Conservation (phyloP, 2,329 filamentous ascomycete species). For the Pestalotiopsis sp. region DNA sequence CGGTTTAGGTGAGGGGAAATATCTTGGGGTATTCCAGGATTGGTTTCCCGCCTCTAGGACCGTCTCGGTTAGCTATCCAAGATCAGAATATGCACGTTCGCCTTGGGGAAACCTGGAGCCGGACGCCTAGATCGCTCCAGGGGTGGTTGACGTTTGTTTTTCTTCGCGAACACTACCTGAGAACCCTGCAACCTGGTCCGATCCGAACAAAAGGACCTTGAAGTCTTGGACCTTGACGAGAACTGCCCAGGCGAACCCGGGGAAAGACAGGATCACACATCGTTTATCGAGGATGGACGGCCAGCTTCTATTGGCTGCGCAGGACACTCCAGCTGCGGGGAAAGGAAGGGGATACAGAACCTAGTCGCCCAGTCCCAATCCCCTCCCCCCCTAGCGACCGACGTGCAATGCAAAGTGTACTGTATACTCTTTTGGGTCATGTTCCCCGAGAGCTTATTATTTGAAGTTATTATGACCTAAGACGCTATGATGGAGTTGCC, state of each 20-base stretch:
- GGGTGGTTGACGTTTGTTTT: neutral
- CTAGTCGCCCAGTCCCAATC: neutral
- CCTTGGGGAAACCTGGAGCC: neutral
- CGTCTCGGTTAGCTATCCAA: neutral
- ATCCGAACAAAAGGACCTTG: neutral
- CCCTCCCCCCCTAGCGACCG: neutral
- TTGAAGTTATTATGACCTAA: neutral
- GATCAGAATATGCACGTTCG: neutral
- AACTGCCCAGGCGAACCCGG: neutral
- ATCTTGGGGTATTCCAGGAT: constrained; percentile 1
- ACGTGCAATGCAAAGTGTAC: neutral
- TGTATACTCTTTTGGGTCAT: constrained; percentile 8
- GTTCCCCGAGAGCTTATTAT: constrained; percentile 10
- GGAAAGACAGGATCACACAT: neutral
- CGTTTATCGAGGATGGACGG: neutral
- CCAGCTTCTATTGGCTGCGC: neutral
- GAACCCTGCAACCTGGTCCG: neutral
- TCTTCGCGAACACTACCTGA: neutral
- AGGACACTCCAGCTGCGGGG: neutral
- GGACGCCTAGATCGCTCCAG: neutral
- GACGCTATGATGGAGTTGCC: neutral
- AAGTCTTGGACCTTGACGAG: neutral
- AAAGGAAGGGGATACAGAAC: neutral
- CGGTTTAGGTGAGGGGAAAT: neutral
- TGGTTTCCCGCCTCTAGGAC: constrained; percentile 6